Evolutionary conservation across 441 rosid species (phyloP).

Genomic region (Croton laevigatus): DNA sequence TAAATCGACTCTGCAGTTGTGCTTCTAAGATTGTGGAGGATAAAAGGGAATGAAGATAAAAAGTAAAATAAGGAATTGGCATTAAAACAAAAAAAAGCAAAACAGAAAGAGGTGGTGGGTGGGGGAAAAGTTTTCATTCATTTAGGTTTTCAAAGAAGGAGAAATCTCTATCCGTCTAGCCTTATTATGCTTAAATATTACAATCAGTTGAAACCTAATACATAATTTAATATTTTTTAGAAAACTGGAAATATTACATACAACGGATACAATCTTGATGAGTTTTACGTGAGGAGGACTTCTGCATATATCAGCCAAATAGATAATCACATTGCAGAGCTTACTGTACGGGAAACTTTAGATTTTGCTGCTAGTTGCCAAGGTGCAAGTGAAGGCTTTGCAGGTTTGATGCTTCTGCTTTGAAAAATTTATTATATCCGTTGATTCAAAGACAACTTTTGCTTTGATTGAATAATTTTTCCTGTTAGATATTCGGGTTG

Average conservation of each 20-base stretch:
- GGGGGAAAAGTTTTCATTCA: not conserved
- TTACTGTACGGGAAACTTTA: conserved; percentile 89
- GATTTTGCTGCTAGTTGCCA: conserved; percentile 97
- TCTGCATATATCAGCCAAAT: conserved; percentile 93
- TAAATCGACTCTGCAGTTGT: not conserved
- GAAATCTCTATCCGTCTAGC: not conserved
- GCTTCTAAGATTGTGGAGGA: not conserved
- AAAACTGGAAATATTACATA: conserved; percentile 65
- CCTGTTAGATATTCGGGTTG: not conserved
- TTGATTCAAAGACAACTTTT: not conserved
- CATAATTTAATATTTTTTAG: conserved; percentile 31
- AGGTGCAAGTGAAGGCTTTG: conserved; percentile 81
- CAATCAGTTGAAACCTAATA: not conserved
- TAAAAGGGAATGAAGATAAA: conserved; percentile 2
- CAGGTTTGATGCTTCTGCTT: conserved; percentile 46
- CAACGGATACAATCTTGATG: conserved; percentile 63
- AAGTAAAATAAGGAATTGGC: not conserved
- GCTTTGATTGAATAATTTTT: not conserved
- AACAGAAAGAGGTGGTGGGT: not conserved
- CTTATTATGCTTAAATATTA: not conserved
- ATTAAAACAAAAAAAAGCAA: not conserved
- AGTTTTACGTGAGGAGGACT: conserved; percentile 77
- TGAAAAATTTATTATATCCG: not conserved
- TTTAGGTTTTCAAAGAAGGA: not conserved
- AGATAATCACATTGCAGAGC: conserved; percentile 88